Evolutionary conservation across 148 eudicot genomes (phyloP).

Genomic region (Silene conica): DNA sequence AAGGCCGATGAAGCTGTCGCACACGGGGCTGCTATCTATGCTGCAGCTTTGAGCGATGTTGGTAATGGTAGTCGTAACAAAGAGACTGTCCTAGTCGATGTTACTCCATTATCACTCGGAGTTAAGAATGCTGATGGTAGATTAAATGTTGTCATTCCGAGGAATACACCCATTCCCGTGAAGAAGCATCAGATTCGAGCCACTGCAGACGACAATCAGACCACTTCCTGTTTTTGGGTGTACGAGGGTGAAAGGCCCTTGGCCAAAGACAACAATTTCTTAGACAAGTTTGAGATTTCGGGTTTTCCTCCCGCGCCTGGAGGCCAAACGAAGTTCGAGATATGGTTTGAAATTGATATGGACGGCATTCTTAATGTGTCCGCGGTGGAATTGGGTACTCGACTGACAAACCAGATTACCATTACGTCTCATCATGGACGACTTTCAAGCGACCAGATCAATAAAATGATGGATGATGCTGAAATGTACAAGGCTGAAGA

Average conservation of each 20-base stretch:
- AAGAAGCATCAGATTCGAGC: background rate
- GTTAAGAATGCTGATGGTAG: background rate
- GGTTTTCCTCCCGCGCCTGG: constrained; percentile 15
- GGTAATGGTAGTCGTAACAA: no score
- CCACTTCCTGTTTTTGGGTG: background rate
- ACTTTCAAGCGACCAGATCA: background rate
- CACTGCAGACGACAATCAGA: background rate
- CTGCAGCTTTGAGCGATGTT: constrained; percentile 10
- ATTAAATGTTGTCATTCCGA: constrained; percentile 4
- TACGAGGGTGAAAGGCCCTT: constrained; percentile 12
- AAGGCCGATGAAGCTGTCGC: constrained; percentile 8
- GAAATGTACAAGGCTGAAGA: constrained; percentile 6
- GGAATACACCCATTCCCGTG: constrained; percentile 13
- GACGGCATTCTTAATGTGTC: constrained; percentile 24
- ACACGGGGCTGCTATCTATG: constrained; percentile 8
- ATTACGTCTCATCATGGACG: constrained; percentile 10
- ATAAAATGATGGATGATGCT: constrained; percentile 21
- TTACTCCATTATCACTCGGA: constrained; percentile 16
- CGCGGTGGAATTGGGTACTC: constrained; percentile 8
- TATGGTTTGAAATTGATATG: constrained; percentile 17
- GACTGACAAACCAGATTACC: background rate
- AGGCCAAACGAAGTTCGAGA: background rate
- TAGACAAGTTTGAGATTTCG: background rate
- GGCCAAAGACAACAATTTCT: constrained; percentile 14
- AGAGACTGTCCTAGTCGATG: background rate